Conservation (phyloP, 768 basidiomycete genomes). For the Mycena venus region DNA sequence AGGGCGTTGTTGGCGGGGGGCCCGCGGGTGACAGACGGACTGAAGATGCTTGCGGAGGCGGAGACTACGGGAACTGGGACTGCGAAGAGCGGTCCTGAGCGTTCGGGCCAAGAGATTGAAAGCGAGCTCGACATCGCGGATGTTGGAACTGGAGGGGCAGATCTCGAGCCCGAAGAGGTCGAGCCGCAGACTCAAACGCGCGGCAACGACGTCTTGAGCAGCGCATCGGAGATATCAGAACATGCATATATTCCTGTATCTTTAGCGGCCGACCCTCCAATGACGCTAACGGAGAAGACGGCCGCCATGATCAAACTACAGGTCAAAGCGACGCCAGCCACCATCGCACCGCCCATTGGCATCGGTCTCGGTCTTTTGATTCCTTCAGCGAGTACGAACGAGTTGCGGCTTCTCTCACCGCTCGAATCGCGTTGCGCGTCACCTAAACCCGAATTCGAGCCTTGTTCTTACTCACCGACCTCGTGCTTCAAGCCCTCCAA, state of each 20-base stretch:
- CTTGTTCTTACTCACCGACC: not conserved
- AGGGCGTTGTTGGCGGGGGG: constrained; percentile 2
- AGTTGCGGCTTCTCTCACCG: constrained; percentile 6
- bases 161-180: not conserved
- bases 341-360: not conserved
- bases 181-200: not conserved
- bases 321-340: not conserved
- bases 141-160: not conserved
- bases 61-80: not conserved
- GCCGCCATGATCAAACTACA: not conserved
- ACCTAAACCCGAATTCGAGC: constrained; percentile 1
- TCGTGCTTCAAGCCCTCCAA: not conserved
- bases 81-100: too few relatives aligned
- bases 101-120: too few relatives aligned
- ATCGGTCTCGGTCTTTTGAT: constrained; percentile 17
- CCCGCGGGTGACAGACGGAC: not conserved
- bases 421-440: constrained; percentile 11
- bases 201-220: not conserved
- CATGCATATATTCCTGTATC: too few relatives aligned
- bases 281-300: not conserved
- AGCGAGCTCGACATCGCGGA: not conserved
- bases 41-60: not conserved
- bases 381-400: not conserved
- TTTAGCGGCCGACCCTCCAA: too few relatives aligned
- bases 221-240: too few relatives aligned